Base-by-base conservation (phyloP, 176 grass and related monocot species). In the Phyllostachys edulis region DNA sequence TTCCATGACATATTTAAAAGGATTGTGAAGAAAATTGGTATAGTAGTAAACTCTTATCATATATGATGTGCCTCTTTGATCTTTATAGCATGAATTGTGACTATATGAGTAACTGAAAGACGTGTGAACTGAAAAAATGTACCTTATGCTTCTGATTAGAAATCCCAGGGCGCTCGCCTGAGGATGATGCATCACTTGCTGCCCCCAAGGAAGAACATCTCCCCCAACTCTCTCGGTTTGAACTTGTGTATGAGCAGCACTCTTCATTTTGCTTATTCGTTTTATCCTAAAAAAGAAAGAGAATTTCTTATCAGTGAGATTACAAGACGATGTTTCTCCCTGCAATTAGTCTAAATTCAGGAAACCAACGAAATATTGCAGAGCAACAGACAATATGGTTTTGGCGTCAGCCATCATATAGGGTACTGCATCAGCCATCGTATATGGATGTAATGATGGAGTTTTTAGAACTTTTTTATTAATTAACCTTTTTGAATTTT, bases 131-230 rank as follows among this genome's bases (percentile, higher is more conserved):
- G 13, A 34, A 11, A 46, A 34, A 55, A 79, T 78, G 75, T 70
- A 98, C 96, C 93, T 93, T 90, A 36, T 84, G 85, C 59, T 94
- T 91, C 21, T 90, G 88, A 64, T 89, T 87, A 20, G 83, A 81
- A 54, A 82, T 81, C 50, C 76, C 69, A 13, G 87, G 88, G 20
- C 63, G 89, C 59, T 89, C 88, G 47, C 89, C 89, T 67, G 88
- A 84, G 41, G 90, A 94, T 76, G 91, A 99, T 63, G 62, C 81
- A 12, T 98, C 90, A 81, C 93, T 99, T 39, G 83, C 83, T 55
- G 83, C 97, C 9, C 96, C 97, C 75, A 96, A 83, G 68, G 97
- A 96, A 78, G 97, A 99, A 85, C 97, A 99, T 79, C 93, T 92
- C 41, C 97, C 96, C 97, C 93, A 99, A 63, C 93, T 99, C 72